Percentiles rank a stretch among this genome's conserved stretches.
phyloP scores from a whole-genome alignment of 306 rosid genomes.

The Vigna nakashimae region DNA sequence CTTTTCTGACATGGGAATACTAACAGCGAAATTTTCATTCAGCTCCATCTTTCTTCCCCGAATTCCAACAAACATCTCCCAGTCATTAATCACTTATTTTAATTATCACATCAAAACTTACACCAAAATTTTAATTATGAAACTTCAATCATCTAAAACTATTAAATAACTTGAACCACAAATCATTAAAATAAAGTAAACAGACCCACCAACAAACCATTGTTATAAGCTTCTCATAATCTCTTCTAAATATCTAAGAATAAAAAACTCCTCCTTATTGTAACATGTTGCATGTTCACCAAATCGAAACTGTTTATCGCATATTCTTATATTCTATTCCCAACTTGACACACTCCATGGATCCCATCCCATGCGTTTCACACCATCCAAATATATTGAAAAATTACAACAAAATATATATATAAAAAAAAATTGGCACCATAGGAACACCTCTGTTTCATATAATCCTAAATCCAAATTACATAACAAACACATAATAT shows the following conservation, averaged over 20 bases:
- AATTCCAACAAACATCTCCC: background rate
- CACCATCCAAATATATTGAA: background rate
- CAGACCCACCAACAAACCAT: background rate
- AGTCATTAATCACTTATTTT: background rate
- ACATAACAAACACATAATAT: background rate
- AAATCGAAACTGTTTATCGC: background rate
- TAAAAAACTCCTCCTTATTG: background rate
- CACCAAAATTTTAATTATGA: background rate
- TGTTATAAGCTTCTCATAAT: background rate
- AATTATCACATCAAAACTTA: background rate
- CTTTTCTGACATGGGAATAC: too few species aligned
- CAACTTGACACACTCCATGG: slow-evolving; percentile 7
- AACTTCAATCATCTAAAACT: background rate
- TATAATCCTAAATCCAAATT: background rate
- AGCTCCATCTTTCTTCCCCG: background rate
- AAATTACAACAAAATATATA: background rate
- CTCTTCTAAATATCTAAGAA: background rate
- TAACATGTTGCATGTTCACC: background rate
- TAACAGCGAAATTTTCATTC: too few species aligned
- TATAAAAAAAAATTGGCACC: background rate
- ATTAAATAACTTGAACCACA: background rate
- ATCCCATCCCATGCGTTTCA: slow-evolving; percentile 16
- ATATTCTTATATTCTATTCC: background rate
- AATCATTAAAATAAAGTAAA: background rate
- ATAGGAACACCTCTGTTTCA: background rate